phyloP scores from a whole-genome alignment of 345 rosid species.

The Draba incana region DNA sequence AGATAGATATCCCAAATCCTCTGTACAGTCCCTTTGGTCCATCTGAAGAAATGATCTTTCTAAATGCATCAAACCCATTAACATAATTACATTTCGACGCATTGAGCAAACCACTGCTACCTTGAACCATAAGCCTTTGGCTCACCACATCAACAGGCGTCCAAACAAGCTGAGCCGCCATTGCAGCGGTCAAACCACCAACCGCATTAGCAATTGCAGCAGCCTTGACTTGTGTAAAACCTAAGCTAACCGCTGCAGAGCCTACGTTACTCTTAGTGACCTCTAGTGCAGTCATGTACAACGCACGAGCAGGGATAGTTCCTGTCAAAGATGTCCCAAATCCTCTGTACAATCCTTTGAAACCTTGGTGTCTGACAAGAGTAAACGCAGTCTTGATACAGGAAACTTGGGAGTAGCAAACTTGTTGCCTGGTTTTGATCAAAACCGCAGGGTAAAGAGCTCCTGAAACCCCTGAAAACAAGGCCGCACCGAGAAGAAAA shows the following conservation, averaged over 20 bases:
- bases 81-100: slow-evolving; percentile 61
- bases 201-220: slow-evolving; percentile 66
- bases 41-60: slow-evolving; percentile 67
- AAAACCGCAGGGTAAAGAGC: slow-evolving; percentile 74
- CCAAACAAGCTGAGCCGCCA: slow-evolving; percentile 96
- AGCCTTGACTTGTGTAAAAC: slow-evolving; percentile 61
- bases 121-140: slow-evolving; percentile 92
- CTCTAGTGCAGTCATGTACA: slow-evolving; percentile 81
- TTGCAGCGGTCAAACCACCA: slow-evolving; percentile 86
- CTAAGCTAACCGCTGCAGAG: slow-evolving; percentile 54
- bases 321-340: slow-evolving; percentile 79
- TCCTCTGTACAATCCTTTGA: slow-evolving; percentile 66
- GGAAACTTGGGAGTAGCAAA: slow-evolving; percentile 55
- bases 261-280: slow-evolving; percentile 76
- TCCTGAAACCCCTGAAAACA: slow-evolving; percentile 79
- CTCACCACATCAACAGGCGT: slow-evolving; percentile 95
- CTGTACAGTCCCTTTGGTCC: slow-evolving; percentile 84
- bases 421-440: slow-evolving; percentile 78
- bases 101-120: slow-evolving; percentile 45
- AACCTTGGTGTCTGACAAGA: slow-evolving; percentile 58
- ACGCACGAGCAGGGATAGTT: slow-evolving; percentile 75
- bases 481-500: slow-evolving; percentile 71
- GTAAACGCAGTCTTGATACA: slow-evolving; percentile 48
- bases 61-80: slow-evolving; percentile 85
- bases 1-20: slow-evolving; percentile 91